Percentiles rank a stretch among this genome's conserved stretches.
Conservation (phyloP, 768 basidiomycete species). For the Cyclocybe aegerita region DNA sequence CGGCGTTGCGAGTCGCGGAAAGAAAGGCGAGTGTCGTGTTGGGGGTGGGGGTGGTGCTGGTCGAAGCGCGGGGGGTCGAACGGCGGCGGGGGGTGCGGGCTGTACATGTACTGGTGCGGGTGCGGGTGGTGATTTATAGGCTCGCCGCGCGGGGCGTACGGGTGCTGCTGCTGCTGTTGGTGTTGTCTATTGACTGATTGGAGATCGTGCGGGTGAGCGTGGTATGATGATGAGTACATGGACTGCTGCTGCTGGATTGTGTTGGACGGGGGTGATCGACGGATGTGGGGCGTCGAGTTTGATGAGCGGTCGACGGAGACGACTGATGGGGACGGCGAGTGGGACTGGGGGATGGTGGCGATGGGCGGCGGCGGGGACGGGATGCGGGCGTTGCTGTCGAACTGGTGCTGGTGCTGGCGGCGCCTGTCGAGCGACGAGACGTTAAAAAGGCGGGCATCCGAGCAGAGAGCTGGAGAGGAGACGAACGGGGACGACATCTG, state of each 20-base stretch:
- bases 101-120: slow-evolving; percentile 1
- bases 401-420: slow-evolving; percentile 29
- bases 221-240: slow-evolving; percentile 34
- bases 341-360: slow-evolving; percentile 40
- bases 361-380: slow-evolving; percentile 48
- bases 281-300: slow-evolving; percentile 56
- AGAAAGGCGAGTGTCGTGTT: too few relatives aligned
- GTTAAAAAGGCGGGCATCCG: slow-evolving; percentile 13
- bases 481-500: slow-evolving; percentile 30
- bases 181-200: slow-evolving; percentile 23
- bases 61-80: neutral
- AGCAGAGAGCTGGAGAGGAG: slow-evolving; percentile 11
- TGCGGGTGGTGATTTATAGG: slow-evolving; percentile 4
- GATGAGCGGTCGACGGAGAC: slow-evolving; percentile 62
- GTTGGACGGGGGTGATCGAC: slow-evolving; percentile 36
- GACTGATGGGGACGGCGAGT: slow-evolving; percentile 59
- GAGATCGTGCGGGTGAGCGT: slow-evolving; percentile 32
- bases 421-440: slow-evolving; percentile 19
- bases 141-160: slow-evolving; percentile 11
- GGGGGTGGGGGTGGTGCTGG: too few relatives aligned
- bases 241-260: slow-evolving; percentile 24
- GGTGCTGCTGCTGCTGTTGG: slow-evolving; percentile 23
- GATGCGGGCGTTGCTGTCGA: slow-evolving; percentile 37
- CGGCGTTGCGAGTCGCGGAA: too few relatives aligned
- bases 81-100: neutral